A percentile compares a stretch with the other conserved stretches of the same genome.
Conservation (phyloP, 2,329 filamentous ascomycete species). For the Colletotrichum tropicale region DNA sequence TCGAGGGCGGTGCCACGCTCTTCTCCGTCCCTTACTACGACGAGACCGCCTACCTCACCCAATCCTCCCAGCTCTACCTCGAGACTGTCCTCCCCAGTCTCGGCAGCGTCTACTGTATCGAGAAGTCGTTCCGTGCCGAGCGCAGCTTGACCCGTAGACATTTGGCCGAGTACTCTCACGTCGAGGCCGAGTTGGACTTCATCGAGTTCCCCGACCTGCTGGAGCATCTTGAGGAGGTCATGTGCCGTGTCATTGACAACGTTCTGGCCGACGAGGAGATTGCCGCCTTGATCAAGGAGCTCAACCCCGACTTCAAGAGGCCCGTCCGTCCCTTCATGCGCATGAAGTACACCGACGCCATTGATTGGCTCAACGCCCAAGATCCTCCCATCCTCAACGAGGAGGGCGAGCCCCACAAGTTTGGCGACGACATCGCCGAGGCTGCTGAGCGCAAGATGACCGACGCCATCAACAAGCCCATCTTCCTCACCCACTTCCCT, state of each 20-base stretch:
- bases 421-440: constrained; percentile 98
- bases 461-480: constrained; percentile 92
- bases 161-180: constrained; percentile 93
- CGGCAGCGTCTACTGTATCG: constrained; percentile 96
- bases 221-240: constrained; percentile 81
- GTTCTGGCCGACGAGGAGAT: constrained; percentile 76
- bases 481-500: constrained; percentile 97
- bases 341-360: constrained; percentile 94
- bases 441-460: constrained; percentile 97
- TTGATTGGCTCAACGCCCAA: constrained; percentile 90
- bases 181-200: constrained; percentile 96
- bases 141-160: constrained; percentile 95
- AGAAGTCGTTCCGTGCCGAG: constrained; percentile 98
- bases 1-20: constrained; percentile 89
- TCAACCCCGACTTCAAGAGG: constrained; percentile 88
- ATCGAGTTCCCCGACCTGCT: constrained; percentile 92
- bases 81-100: constrained; percentile 91
- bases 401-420: constrained; percentile 85
- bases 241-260: constrained; percentile 84
- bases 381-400: constrained; percentile 84
- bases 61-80: constrained; percentile 96
- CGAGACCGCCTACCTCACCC: constrained; percentile 90
- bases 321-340: constrained; percentile 88
- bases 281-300: constrained; percentile 75
- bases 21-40: constrained; percentile 91